phyloP scores from a whole-genome alignment of 2,329 filamentous ascomycete genomes.

The Aspergillus spinulosporus region DNA sequence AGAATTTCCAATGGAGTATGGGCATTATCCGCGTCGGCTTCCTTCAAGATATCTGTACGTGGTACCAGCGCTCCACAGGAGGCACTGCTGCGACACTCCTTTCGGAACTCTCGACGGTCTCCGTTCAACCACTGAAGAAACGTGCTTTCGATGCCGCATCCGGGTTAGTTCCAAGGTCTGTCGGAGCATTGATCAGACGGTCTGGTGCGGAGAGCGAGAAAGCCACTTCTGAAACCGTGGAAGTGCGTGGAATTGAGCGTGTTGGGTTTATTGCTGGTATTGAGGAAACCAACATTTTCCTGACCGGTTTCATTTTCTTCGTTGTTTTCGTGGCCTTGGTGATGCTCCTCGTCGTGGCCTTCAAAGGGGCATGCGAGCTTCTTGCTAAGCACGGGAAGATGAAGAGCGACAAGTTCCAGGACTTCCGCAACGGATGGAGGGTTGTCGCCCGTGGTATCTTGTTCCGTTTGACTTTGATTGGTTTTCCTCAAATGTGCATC shows the following conservation, averaged over 20 bases:
- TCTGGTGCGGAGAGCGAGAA: slow-evolving; percentile 53
- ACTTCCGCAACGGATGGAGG: slow-evolving; percentile 93
- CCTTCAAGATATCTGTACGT: slow-evolving; percentile 84
- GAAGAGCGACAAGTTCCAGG: slow-evolving; percentile 80
- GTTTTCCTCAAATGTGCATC: slow-evolving; percentile 86
- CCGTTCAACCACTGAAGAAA: slow-evolving; percentile 76
- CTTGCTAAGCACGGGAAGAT: slow-evolving; percentile 74
- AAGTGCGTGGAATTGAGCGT: slow-evolving; percentile 80
- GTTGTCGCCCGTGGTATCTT: slow-evolving; percentile 91
- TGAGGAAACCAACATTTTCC: slow-evolving; percentile 87
- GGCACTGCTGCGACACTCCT: slow-evolving; percentile 79
- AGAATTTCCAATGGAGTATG: slow-evolving; percentile 98
- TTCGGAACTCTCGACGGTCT: slow-evolving; percentile 70
- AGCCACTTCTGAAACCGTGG: slow-evolving; percentile 38
- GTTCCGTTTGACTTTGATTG: slow-evolving; percentile 85
- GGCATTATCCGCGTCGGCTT: slow-evolving; percentile 88
- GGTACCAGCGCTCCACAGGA: slow-evolving; percentile 93
- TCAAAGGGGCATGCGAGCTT: slow-evolving; percentile 79
- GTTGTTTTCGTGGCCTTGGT: slow-evolving; percentile 77
- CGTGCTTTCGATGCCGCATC: slow-evolving; percentile 50
- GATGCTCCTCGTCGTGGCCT: slow-evolving; percentile 68
- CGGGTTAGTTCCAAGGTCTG: background rate
- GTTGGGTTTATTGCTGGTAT: slow-evolving; percentile 84
- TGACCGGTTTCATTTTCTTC: slow-evolving; percentile 89
- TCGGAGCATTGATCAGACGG: slow-evolving; percentile 41